Evolutionary conservation across 805 yeast species (phyloP), one percentile per base, ranked within the genome.

Genomic region (Saturnispora saitoi): DNA sequence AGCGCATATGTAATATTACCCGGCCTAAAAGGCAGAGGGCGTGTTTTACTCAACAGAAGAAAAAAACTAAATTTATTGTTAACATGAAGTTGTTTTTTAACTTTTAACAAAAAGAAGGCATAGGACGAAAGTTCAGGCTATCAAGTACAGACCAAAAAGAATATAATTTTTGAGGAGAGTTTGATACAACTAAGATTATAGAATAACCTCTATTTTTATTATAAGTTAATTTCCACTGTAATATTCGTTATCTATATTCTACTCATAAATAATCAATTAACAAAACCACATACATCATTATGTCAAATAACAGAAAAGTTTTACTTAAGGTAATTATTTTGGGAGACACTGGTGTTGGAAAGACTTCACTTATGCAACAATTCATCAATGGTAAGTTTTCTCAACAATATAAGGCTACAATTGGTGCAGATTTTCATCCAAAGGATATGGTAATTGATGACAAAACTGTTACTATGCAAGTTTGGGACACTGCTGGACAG

Each of bases 401-500:
- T 37, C 91, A 90, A 56, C 98, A 91, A 65, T 93, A 93, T 68
- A 93, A 91, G 63, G 97, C 98, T 28, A 91, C 99, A 14, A 91
- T 91, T 56, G 99, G 99, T 9, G 98, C 98, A 2, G 98, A 93
- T 65, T 91, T 91, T 64, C 75, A 89, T 54, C 91, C 97, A 34
- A 91, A 90, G 66, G 98, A 91, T 60, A 78, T 91, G 51, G 70
- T 75, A 26, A 78, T 93, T 50, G 98, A 93, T 64, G 93, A 84
- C 65, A 84, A 83, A 58, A 77, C 77, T 54, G 89, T 83, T 8
- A 81, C 87, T 20, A 74, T 84, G 75, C 91, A 86, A 68, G 84
- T 93, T 48, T 91, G 99, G 99, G 99, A 91, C 63, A 91, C 99
- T 39, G 98, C 98, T 7, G 99, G 99, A 32, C 99, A 91, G 71